Base-by-base conservation (phyloP, 176 grass and related monocot species). In the Themeda triandra region DNA sequence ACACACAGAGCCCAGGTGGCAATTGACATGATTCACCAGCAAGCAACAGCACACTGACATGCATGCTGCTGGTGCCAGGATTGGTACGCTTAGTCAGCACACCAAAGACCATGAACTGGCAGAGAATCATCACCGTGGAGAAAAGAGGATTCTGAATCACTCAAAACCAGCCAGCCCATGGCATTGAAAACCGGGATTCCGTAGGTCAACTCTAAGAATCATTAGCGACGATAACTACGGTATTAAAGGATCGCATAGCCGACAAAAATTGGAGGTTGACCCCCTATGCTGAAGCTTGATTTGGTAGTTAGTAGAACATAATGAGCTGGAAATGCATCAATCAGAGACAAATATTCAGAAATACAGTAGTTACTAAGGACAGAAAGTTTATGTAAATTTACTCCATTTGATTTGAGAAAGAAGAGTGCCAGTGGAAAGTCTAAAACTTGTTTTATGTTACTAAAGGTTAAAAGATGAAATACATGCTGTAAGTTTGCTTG, bases 101-200 rank as follows among this genome's bases (percentile, higher is more conserved):
- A 69, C 40, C 80, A 74, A 0, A 80, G 75, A 90, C 84, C 66
- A 51, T 75, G 78, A 91, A 87, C 85, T 90, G 85, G 80, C 69
- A 90, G 62, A 46, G 75, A 68, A 87, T 87, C 80, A 90, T 83
- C 40, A 87, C 40, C 10, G 25, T 69, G 75, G 62, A 49, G 66
- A 49, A 74, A 87, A 10, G 56, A 84, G 64, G 89, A 91, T 87
- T 91, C 85, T 74, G 69, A 62, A 80, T 87, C 84, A 80, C 80
- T 80, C 69, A 87, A 84, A 83, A 91, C 69, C 49, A 90, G 89
- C 89, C 75, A 90, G 89, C 89, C 75, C 84, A 80, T 54, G 84
- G 75, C 76, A 70, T 87, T 80, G 84, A 49, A 83, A 87, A 80
- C 85, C 32, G 62, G 80, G 85, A 91, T 80, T 69, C 59, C 67